Conservation (phyloP, 202 grass and related monocot genomes). For the Sporobolus alterniflorus region DNA sequence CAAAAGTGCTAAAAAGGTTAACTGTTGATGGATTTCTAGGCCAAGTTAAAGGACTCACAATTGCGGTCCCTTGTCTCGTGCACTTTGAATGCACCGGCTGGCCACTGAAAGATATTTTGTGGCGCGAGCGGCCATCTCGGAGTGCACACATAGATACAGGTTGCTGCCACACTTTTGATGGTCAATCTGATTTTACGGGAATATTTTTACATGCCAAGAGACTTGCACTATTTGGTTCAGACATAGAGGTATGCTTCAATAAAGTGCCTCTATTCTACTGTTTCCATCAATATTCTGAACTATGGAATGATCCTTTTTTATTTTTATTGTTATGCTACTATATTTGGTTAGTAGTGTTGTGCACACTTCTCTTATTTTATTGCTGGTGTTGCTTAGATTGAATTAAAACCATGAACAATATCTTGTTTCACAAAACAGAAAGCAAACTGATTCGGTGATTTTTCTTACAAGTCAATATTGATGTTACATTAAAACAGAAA, state of each 20-base stretch:
- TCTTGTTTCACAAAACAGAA: neutral
- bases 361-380: neutral
- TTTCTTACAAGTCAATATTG: neutral
- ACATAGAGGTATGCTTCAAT: slow-evolving; percentile 33
- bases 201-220: neutral
- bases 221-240: slow-evolving; percentile 19
- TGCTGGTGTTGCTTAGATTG: neutral
- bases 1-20: slow-evolving; percentile 38
- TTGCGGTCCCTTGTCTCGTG: slow-evolving; percentile 25
- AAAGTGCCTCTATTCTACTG: neutral
- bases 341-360: neutral
- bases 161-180: neutral
- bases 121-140: slow-evolving; percentile 9
- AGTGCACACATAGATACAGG: slow-evolving; percentile 30
- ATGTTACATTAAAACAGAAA: too few relatives aligned
- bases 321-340: neutral
- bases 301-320: too few relatives aligned
- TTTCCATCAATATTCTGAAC: neutral
- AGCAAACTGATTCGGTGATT: neutral
- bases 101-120: slow-evolving; percentile 23
- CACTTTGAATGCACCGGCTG: slow-evolving; percentile 28
- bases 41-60: neutral
- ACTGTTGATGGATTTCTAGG: slow-evolving; percentile 15
- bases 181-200: slow-evolving; percentile 14
- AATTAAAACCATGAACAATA: neutral